phyloP scores from a whole-genome alignment of 1,139 yeast genomes.

The Debaryomyces psychrophilus region DNA sequence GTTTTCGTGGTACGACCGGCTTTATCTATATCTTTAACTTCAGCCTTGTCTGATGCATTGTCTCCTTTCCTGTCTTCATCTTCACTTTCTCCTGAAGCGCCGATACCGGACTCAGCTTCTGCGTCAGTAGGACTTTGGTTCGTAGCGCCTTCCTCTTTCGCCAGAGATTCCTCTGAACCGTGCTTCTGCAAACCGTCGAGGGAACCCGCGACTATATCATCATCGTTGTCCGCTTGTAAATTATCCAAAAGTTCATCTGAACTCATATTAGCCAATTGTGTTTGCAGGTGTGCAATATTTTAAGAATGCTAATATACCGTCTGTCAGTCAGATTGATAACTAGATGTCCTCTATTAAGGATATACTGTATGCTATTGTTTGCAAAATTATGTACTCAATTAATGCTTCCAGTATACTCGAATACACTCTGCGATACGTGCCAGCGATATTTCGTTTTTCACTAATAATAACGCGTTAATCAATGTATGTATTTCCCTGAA shows the following conservation, averaged over 20 bases:
- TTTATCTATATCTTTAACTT: background rate
- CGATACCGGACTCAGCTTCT: background rate
- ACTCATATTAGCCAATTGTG: constrained; percentile 3
- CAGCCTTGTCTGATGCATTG: background rate
- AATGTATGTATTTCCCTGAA: background rate
- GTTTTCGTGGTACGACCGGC: background rate
- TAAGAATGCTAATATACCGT: background rate
- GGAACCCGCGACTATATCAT: background rate
- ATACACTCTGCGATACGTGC: constrained; percentile 4
- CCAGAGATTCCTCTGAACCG: background rate
- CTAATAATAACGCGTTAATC: constrained; percentile 6
- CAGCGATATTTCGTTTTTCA: constrained; percentile 1
- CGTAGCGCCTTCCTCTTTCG: background rate
- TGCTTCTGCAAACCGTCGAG: background rate
- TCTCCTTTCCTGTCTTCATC: constrained; percentile 4
- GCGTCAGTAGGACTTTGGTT: background rate
- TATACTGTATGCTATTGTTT: constrained; percentile 3
- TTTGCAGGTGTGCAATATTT: background rate
- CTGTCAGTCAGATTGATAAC: background rate
- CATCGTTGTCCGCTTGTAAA: background rate
- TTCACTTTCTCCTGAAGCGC: constrained; percentile 4
- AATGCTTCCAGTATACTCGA: background rate
- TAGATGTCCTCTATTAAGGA: background rate
- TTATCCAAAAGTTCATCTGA: constrained; percentile 6
- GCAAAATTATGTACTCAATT: constrained; percentile 1